Conservation (phyloP, 2,329 filamentous ascomycete genomes). For the Penicillium sumatraense region DNA sequence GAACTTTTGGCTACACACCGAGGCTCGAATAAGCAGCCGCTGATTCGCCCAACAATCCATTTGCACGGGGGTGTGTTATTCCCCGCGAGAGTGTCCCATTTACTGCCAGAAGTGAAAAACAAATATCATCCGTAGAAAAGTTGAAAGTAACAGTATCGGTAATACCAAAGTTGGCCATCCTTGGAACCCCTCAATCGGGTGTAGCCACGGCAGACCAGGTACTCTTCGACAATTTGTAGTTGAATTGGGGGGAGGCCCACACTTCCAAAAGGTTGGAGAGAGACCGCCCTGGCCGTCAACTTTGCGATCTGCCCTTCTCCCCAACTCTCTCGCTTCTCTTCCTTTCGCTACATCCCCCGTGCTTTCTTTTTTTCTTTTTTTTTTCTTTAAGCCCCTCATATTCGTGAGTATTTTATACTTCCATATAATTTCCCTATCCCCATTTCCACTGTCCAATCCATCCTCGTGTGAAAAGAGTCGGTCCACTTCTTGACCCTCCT, state of each 20-base stretch:
- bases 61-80: neutral
- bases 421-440: too few species aligned
- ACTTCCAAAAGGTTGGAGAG: too few species aligned
- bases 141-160: neutral
- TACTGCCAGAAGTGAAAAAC: neutral
- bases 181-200: conserved; percentile 9
- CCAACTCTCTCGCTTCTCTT: too few species aligned
- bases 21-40: conserved; percentile 31
- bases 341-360: too few species aligned
- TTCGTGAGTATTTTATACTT: too few species aligned
- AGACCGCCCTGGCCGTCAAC: conserved; percentile 18
- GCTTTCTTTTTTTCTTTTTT: neutral
- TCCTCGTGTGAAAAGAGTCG: too few species aligned
- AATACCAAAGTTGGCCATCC: too few species aligned
- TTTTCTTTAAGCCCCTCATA: neutral
- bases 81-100: neutral
- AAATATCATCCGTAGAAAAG: neutral
- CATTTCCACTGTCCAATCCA: too few species aligned
- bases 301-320: conserved; percentile 10
- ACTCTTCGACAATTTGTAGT: too few species aligned
- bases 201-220: conserved; percentile 21
- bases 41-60: conserved; percentile 29
- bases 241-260: too few species aligned
- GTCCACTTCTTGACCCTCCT: too few species aligned
- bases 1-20: too few species aligned